These are phyloP conservation scores for Mrakia gelida DNA, from an alignment of 768 basidiomycete species.

Conservation along the genomic window DNA sequence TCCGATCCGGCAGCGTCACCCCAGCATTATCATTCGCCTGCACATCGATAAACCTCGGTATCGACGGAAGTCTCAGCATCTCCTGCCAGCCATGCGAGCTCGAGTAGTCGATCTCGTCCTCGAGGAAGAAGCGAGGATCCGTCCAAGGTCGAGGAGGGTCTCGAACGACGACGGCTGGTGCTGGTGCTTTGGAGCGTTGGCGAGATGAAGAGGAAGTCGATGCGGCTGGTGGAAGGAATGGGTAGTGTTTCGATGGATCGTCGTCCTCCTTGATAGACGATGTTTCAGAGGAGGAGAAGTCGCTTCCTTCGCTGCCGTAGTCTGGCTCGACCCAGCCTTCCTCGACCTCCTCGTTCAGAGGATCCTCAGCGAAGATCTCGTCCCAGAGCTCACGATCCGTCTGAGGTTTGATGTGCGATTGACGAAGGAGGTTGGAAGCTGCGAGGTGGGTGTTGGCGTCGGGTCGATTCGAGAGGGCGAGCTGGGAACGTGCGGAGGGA, in stretches of 20 bases:
- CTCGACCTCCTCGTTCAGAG: not conserved
- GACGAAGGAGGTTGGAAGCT: not conserved
- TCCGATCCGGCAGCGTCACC: slow-evolving; percentile 6
- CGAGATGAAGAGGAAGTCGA: not conserved
- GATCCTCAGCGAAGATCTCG: not conserved
- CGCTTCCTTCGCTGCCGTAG: not conserved
- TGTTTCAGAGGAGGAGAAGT: not conserved
- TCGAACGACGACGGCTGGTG: not conserved
- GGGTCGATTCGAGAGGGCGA: not conserved
- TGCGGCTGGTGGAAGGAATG: no score
- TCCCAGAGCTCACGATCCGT: not conserved
- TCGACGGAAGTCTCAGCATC: not conserved
- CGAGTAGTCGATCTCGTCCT: slow-evolving; percentile 6
- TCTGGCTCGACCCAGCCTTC: slow-evolving; percentile 1
- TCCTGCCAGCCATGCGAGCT: not conserved
- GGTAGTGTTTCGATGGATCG: not conserved
- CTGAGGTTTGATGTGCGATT: not conserved
- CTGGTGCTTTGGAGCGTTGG: no score
- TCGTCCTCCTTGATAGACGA: not conserved
- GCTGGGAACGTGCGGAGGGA: not conserved
- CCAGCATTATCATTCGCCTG: not conserved
- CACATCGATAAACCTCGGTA: not conserved
- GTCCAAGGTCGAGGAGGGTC: not conserved
- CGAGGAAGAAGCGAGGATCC: slow-evolving; percentile 7
- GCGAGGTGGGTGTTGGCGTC: slow-evolving; percentile 7